phyloP scores from a whole-genome alignment of 495 filamentous ascomycete genomes.

The Penicillium psychrofluorescens region DNA sequence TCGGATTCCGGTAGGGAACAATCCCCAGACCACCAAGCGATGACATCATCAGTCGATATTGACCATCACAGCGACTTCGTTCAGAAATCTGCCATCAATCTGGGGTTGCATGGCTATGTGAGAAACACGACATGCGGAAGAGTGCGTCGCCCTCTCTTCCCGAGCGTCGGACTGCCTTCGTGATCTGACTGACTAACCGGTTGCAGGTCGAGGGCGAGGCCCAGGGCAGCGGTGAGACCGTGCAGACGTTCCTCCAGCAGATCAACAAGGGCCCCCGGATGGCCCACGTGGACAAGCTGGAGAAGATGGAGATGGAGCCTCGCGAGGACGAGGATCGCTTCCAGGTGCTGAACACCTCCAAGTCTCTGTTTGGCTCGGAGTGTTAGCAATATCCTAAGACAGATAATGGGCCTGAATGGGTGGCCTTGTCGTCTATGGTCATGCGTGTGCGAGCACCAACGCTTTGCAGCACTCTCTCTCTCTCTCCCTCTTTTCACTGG shows the following conservation, averaged over 20 bases:
- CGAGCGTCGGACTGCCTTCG: no score
- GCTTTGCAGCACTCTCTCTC: no score
- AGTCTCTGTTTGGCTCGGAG: constrained; percentile 17
- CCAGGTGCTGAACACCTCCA: constrained; percentile 33
- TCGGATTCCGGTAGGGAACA: constrained; percentile 58
- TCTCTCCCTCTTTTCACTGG: no score
- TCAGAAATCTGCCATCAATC: constrained; percentile 54
- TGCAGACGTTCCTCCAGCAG: constrained; percentile 67
- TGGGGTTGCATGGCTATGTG: constrained; percentile 71
- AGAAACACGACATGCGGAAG: constrained; percentile 67
- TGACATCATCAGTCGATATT: constrained; percentile 12
- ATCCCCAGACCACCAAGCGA: neutral
- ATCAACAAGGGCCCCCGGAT: constrained; percentile 64
- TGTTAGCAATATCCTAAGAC: no score
- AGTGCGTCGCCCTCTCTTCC: constrained; percentile 26
- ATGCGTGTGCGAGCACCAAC: no score
- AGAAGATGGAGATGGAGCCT: constrained; percentile 55
- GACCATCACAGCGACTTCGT: constrained; percentile 55
- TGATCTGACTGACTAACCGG: neutral
- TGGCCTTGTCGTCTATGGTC: no score
- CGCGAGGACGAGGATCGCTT: constrained; percentile 61
- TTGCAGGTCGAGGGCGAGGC: constrained; percentile 81
- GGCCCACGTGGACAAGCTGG: constrained; percentile 63
- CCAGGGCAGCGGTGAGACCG: constrained; percentile 58
- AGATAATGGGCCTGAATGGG: no score